Base-by-base conservation (phyloP, 345 rosid species). In the Conringia planisiliqua region DNA sequence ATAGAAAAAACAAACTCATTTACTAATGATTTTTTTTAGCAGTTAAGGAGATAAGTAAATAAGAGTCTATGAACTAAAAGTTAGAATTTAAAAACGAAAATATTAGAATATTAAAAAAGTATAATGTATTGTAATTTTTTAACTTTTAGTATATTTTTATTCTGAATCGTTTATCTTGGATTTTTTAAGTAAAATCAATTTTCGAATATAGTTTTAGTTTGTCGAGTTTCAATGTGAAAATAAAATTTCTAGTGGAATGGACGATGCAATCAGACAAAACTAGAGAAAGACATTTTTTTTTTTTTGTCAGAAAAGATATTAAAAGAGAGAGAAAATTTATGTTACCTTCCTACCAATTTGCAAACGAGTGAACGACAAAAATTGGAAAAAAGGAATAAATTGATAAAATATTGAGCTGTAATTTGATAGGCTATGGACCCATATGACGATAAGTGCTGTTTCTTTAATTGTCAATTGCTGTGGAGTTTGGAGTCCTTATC, bases 281-380 rank as follows among this genome's bases (percentile, higher is more conserved):
- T 17, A 59, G 62, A 59, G 22, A 17, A 50, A 5, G 6, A 40
- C 42, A 38, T 47, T 22, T 47, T 22, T n/a, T n/a, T n/a, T n/a
- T n/a, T n/a, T n/a, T n/a, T n/a, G n/a, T n/a, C n/a, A n/a, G n/a
- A n/a, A n/a, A n/a, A n/a, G n/a, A n/a, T n/a, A n/a, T n/a, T n/a
- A n/a, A 38, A 30, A 17, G 16, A 30, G 78, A 43, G 30, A 24
- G 35, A 13, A 6, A n/a, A 75, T 13, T 59, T 29, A 67, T 60
- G 59, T 26, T n/a, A 13, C 27, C 55, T 36, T 50, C 61, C 62
- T 35, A 40, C 55, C 57, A 75, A 50, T 40, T 18, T 51, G 48
- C 17, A 52, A 75, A 51, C 32, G 62, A 75, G 68, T 68, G 73
- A 68, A 67, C 55, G 69, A 75, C 57, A 75, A 68, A 60, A 47